phyloP scores from a whole-genome alignment of 129 eudicot species.

The Lonicera japonica region DNA sequence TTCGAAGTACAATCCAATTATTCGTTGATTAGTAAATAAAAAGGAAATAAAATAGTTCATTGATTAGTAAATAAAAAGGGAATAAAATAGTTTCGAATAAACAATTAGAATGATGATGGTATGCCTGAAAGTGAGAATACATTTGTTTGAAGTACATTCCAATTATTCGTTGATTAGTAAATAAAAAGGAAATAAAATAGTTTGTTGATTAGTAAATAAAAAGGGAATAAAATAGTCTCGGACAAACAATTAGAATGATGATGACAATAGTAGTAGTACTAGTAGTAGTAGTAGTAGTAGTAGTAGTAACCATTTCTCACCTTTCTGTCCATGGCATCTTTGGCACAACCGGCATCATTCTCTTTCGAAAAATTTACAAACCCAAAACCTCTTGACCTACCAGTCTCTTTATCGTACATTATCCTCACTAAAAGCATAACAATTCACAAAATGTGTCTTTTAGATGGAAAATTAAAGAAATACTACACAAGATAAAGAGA shows the following conservation, averaged over 20 bases:
- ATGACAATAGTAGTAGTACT: no score
- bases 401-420: constrained; percentile 63
- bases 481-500: no score
- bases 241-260: not conserved
- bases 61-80: no score
- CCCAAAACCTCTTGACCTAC: constrained; percentile 83
- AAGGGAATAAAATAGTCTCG: not conserved
- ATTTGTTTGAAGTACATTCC: not conserved
- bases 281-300: no score
- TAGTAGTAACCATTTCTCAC: constrained; percentile 12
- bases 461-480: not conserved
- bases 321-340: constrained; percentile 88
- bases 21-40: not conserved
- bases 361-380: constrained; percentile 55
- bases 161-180: not conserved
- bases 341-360: constrained; percentile 62
- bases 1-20: not conserved
- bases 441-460: not conserved
- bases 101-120: no score
- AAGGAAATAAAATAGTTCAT: no score
- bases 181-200: not conserved
- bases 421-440: constrained; percentile 49
- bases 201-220: no score
- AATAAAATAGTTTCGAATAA: no score
- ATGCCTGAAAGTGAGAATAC: constrained; percentile 33